Evolutionary conservation across 139 green algal species (phyloP), one percentile per base, ranked within the genome.

Genomic region (Edaphochlamys debaryana): DNA sequence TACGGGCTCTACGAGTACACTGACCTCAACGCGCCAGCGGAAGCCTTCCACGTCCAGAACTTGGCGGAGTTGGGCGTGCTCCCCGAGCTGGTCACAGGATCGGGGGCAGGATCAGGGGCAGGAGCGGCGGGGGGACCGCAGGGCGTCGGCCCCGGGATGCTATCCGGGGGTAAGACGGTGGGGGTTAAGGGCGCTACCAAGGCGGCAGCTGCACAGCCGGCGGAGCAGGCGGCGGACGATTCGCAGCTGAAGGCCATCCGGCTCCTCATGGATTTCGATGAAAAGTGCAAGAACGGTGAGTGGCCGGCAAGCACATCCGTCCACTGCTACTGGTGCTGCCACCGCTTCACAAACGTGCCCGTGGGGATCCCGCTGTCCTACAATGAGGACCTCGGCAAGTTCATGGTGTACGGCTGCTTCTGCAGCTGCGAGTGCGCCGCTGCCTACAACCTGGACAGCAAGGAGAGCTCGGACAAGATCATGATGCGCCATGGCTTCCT

Each of bases 241-340:
- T 54, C 11, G 45, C 45, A 54, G 11, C 45, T 63, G 11, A 63
- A 63, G 23, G 54, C 54, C 17, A 63, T 69, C 19, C 8, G 29
- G n/a, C n/a, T 87, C 4, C 74, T 87, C 5, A 58, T 37, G 22
- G 80, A 86, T 17, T 81, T 86, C 25, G 80, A 75, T 11, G 60
- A 69, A n/a, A 86, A 81, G 69, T 78, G 67, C 52, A 54, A 78
- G 67, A 58, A 54, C 17, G 79, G 67, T 15, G 78, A 84, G 58
- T 84, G 78, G 78, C 78, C 78, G 40, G 23, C 34, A 8, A 69
- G 29, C 78, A 84, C 79, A 7, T 79, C 67, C 30, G 79, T 85
- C 30, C 48, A 60, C 50, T 85, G 79, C 79, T 85, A 85, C 48
- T 85, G 79, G 79, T 85, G 79, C 79, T 85, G 67, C 67, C 79